Evolutionary conservation across 805 yeast genomes (phyloP).

Genomic region (Yamadazyma nakazawae): DNA sequence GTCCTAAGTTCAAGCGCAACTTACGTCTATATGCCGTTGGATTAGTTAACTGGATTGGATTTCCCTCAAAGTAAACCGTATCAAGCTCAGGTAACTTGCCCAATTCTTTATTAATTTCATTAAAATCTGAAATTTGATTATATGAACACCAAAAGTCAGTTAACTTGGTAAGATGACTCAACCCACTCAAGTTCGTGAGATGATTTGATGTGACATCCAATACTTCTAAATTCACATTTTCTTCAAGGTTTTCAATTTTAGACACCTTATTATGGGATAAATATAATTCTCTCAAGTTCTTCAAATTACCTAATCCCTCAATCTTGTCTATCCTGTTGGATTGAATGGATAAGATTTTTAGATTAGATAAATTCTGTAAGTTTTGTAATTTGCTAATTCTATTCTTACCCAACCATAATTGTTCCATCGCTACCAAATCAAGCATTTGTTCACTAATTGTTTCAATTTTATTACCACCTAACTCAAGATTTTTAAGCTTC

Average conservation of each 20-base stretch:
- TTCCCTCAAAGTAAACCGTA: conserved; percentile 91
- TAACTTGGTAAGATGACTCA: conserved; percentile 62
- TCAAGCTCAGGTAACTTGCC: conserved; percentile 62
- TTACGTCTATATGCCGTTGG: conserved; percentile 86
- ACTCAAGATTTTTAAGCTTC: conserved; percentile 66
- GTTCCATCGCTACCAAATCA: conserved; percentile 53
- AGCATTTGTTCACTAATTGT: conserved; percentile 55
- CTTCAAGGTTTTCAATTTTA: conserved; percentile 74
- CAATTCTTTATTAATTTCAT: conserved; percentile 64
- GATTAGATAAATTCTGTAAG: conserved; percentile 53
- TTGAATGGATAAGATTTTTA: conserved; percentile 82
- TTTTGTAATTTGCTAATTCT: conserved; percentile 63
- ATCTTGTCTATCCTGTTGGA: conserved; percentile 74
- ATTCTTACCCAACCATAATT: conserved; percentile 93
- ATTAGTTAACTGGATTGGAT: conserved; percentile 74
- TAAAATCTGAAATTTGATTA: conserved; percentile 66
- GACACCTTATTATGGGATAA: conserved; percentile 79
- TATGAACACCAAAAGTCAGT: conserved; percentile 94
- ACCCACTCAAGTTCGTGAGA: conserved; percentile 56
- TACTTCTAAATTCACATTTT: conserved; percentile 61
- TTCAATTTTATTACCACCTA: conserved; percentile 83
- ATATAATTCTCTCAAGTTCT: conserved; percentile 78
- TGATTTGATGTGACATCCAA: conserved; percentile 81
- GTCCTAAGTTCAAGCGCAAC: conserved; percentile 66
- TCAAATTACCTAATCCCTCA: conserved; percentile 75